phyloP scores from a whole-genome alignment of 805 yeast species.

The Suhomyces xylopsoci region DNA sequence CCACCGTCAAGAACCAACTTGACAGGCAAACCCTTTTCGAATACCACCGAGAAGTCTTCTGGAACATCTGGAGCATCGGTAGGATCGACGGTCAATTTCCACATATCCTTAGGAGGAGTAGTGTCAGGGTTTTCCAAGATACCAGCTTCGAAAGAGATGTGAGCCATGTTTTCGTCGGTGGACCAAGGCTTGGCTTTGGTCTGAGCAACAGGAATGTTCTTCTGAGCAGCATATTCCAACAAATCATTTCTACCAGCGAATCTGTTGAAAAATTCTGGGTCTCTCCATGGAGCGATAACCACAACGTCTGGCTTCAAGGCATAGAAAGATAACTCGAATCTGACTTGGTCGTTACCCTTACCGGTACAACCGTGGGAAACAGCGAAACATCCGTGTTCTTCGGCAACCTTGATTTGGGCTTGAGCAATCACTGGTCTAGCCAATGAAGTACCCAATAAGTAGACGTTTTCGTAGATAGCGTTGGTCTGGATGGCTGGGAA shows the following conservation, averaged over 20 bases:
- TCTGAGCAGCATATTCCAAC: slow-evolving; percentile 87
- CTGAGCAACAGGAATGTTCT: slow-evolving; percentile 92
- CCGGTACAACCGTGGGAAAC: slow-evolving; percentile 99
- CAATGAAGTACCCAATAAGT: slow-evolving; percentile 92
- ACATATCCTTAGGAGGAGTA: slow-evolving; percentile 99
- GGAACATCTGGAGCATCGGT: slow-evolving; percentile 91
- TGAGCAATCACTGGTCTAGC: slow-evolving; percentile 99
- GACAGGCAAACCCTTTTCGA: slow-evolving; percentile 82
- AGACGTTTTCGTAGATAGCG: slow-evolving; percentile 97
- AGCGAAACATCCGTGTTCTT: slow-evolving; percentile 96
- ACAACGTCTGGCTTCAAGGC: slow-evolving; percentile 96
- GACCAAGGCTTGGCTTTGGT: slow-evolving; percentile 99
- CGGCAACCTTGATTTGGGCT: slow-evolving; percentile 97
- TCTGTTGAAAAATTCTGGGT: slow-evolving; percentile 88
- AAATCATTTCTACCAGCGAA: slow-evolving; percentile 98
- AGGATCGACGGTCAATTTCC: slow-evolving; percentile 98
- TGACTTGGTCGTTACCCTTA: slow-evolving; percentile 98
- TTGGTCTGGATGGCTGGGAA: slow-evolving; percentile 97
- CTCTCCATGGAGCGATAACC: slow-evolving; percentile 99
- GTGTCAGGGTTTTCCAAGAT: slow-evolving; percentile 97
- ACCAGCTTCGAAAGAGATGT: slow-evolving; percentile 99
- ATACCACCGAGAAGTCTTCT: slow-evolving; percentile 80
- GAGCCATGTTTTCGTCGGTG: slow-evolving; percentile 98
- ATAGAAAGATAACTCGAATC: slow-evolving; percentile 95
- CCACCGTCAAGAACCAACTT: slow-evolving; percentile 70